Conservation (phyloP, 2,329 filamentous ascomycete genomes). For the Didymella keratinophila region DNA sequence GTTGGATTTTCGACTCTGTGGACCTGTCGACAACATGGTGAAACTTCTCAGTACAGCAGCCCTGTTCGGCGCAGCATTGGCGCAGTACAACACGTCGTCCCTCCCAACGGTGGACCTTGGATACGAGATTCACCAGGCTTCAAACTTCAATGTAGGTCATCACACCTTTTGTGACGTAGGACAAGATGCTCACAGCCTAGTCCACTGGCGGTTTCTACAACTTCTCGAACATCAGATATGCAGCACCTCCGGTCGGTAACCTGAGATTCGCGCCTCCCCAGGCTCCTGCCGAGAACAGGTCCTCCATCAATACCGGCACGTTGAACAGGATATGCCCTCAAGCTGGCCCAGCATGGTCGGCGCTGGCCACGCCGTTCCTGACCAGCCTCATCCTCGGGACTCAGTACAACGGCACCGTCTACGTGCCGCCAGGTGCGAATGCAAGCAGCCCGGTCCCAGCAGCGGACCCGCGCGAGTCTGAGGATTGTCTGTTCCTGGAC, state of each 20-base stretch:
- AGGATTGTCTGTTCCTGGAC: slow-evolving; percentile 61
- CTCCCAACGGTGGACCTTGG: slow-evolving; percentile 62
- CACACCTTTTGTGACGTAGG: background rate
- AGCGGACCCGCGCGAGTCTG: slow-evolving; percentile 45
- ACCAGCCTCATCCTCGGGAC: slow-evolving; percentile 38
- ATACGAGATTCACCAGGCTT: slow-evolving; percentile 61
- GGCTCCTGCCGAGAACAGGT: slow-evolving; percentile 54
- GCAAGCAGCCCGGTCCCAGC: slow-evolving; percentile 31
- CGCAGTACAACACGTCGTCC: slow-evolving; percentile 32
- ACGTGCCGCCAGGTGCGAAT: slow-evolving; percentile 38
- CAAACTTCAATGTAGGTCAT: slow-evolving; percentile 54
- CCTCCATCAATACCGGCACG: slow-evolving; percentile 56
- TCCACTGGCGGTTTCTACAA: slow-evolving; percentile 58
- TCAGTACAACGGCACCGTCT: slow-evolving; percentile 43
- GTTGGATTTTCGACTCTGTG: background rate
- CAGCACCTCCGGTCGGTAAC: slow-evolving; percentile 60
- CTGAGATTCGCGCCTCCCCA: slow-evolving; percentile 60
- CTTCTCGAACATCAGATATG: slow-evolving; percentile 66
- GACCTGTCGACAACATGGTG: slow-evolving; percentile 27
- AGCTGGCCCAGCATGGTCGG: slow-evolving; percentile 54
- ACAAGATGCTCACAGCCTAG: slow-evolving; percentile 29
- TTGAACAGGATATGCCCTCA: slow-evolving; percentile 49
- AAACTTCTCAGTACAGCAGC: slow-evolving; percentile 31
- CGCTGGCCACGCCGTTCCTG: slow-evolving; percentile 46
- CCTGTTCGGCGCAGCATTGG: slow-evolving; percentile 33